A percentile compares a stretch with the other conserved stretches of the same genome.
These are phyloP conservation scores for Prunus padus DNA, from an alignment of 306 rosid species.

Conservation along the genomic window DNA sequence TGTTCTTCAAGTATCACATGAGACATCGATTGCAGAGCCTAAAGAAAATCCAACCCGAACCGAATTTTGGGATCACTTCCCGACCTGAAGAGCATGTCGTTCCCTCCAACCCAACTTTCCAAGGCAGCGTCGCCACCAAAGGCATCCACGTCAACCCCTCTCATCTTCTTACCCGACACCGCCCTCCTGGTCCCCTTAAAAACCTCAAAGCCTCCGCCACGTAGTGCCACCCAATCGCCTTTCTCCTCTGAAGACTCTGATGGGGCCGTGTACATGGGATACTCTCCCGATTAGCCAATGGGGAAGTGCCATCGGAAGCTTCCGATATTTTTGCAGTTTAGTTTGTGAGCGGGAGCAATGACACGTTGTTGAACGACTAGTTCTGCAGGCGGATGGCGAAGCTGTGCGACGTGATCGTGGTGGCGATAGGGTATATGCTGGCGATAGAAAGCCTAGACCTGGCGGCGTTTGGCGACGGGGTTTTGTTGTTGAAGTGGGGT, in stretches of 20 bases:
- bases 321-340: slow-evolving; percentile 86
- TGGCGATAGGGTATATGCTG: slow-evolving; percentile 79
- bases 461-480: slow-evolving; percentile 83
- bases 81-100: slow-evolving; percentile 65
- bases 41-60: slow-evolving; percentile 13
- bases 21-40: too few relatives aligned
- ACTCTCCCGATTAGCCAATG: slow-evolving; percentile 34
- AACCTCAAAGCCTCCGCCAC: slow-evolving; percentile 16
- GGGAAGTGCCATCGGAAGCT: slow-evolving; percentile 37
- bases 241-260: slow-evolving; percentile 14
- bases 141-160: slow-evolving; percentile 75
- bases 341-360: slow-evolving; percentile 79
- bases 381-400: slow-evolving; percentile 75
- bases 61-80: slow-evolving; percentile 63
- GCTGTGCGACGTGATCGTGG: slow-evolving; percentile 64
- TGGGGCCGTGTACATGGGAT: slow-evolving; percentile 56
- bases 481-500: slow-evolving; percentile 76
- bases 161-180: slow-evolving; percentile 87
- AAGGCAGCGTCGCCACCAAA: slow-evolving; percentile 86
- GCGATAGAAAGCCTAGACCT: slow-evolving; percentile 88
- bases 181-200: slow-evolving; percentile 50
- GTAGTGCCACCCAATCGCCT: neutral
- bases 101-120: slow-evolving; percentile 71
- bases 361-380: slow-evolving; percentile 58
- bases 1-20: too few relatives aligned